These are phyloP conservation scores for Chalciporus sphaerocephalus DNA, from an alignment of 768 basidiomycete genomes.

Conservation along the genomic window DNA sequence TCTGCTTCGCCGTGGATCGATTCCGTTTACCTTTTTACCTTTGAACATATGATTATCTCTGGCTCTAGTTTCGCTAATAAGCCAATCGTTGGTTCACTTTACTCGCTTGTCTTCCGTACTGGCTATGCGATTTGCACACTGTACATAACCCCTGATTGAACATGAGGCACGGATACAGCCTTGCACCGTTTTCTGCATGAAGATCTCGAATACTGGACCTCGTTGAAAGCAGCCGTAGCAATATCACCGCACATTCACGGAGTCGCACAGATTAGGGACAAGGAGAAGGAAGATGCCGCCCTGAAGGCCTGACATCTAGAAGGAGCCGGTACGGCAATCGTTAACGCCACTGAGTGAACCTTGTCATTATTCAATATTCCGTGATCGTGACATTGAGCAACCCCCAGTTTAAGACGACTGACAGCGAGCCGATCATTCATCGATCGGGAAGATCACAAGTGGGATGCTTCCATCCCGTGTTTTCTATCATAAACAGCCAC, in stretches of 20 bases:
- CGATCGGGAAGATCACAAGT: not conserved
- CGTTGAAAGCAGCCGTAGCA: not conserved
- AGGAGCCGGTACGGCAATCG: constrained; percentile 19
- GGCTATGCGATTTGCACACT: constrained; percentile 7
- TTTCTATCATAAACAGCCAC: not conserved
- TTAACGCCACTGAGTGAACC: constrained; percentile 28
- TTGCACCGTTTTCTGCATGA: constrained; percentile 1
- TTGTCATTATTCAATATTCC: constrained; percentile 18
- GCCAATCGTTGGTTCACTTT: constrained; percentile 10
- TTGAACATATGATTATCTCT: not conserved
- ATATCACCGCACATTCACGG: not conserved
- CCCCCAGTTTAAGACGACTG: too few species aligned
- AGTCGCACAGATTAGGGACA: not conserved
- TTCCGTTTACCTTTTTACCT: not conserved
- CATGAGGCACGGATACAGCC: constrained; percentile 16
- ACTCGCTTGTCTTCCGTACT: constrained; percentile 5
- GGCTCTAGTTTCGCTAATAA: constrained; percentile 6
- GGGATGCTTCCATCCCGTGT: not conserved
- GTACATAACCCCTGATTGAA: constrained; percentile 11
- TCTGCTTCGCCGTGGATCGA: constrained; percentile 1
- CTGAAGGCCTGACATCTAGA: constrained; percentile 6
- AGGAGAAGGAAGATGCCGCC: not conserved
- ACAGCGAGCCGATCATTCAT: constrained; percentile 8
- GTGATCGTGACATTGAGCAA: too few species aligned
- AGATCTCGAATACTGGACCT: not conserved